phyloP scores from a whole-genome alignment of 2,329 filamentous ascomycete species.

The Beauveria scarabaeidicola region DNA sequence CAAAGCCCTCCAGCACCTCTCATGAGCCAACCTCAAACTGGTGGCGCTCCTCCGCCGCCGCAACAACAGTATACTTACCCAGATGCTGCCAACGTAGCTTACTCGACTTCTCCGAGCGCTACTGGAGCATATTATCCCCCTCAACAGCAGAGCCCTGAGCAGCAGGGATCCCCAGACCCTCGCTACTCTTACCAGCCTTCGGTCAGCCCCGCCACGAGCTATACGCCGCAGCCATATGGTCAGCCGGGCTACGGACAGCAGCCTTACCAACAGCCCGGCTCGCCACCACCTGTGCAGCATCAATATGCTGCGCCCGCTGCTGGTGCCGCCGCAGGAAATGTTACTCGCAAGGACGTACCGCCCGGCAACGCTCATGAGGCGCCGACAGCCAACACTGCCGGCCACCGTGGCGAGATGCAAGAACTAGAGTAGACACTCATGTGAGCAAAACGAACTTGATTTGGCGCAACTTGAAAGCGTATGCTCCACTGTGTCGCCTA shows the following conservation, averaged over 20 bases:
- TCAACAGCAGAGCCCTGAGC: not conserved
- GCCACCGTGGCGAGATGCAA: constrained; percentile 10
- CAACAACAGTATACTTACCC: constrained; percentile 1
- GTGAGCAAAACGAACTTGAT: not conserved
- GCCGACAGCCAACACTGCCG: constrained; percentile 1
- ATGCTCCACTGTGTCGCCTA: not conserved
- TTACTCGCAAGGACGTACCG: not conserved
- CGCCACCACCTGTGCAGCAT: constrained; percentile 2
- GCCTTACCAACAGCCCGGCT: constrained; percentile 1
- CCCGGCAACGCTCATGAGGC: constrained; percentile 1
- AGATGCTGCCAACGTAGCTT: not conserved
- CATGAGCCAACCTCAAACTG: constrained; percentile 7
- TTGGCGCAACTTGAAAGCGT: not conserved
- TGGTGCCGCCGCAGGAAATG: not conserved
- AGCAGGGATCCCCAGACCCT: not conserved
- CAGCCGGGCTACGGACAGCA: constrained; percentile 9
- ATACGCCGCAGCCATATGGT: not conserved
- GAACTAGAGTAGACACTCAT: not conserved
- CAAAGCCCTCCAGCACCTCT: constrained; percentile 9
- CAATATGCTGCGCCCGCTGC: not conserved
- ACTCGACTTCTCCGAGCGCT: not conserved
- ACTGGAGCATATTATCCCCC: not conserved
- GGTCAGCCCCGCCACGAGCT: not conserved
- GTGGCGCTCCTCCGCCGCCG: not conserved
- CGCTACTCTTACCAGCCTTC: constrained; percentile 5